A percentile compares a stretch with the other conserved stretches of the same genome.
Evolutionary conservation across 1,139 yeast genomes (phyloP).

Genomic region (Debaryomyces robertsiae): DNA sequence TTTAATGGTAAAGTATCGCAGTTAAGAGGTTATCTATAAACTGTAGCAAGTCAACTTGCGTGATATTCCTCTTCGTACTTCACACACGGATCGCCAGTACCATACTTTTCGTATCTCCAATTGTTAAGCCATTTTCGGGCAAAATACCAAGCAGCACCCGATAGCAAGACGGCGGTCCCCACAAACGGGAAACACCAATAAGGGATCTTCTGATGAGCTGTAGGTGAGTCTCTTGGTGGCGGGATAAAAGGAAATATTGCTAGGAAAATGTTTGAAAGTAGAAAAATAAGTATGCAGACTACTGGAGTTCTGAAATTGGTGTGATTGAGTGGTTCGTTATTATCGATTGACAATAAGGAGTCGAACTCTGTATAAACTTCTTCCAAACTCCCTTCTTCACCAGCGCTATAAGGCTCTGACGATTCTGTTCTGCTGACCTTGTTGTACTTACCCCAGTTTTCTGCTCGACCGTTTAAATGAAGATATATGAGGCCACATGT

Average conservation of each 20-base stretch:
- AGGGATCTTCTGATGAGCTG: constrained; percentile 37
- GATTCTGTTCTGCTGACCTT: constrained; percentile 10
- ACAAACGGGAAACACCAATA: constrained; percentile 61
- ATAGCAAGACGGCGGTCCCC: constrained; percentile 47
- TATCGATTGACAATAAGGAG: constrained; percentile 24
- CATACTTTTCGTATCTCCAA: constrained; percentile 13
- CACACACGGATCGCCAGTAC: constrained; percentile 12
- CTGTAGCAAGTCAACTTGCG: neutral
- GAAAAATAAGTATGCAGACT: constrained; percentile 38
- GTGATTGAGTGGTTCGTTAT: constrained; percentile 2
- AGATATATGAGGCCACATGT: constrained; percentile 46
- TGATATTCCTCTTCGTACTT: constrained; percentile 20
- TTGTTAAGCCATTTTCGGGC: constrained; percentile 15
- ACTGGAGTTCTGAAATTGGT: constrained; percentile 29
- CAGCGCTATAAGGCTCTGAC: constrained; percentile 1
- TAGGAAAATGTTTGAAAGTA: constrained; percentile 52
- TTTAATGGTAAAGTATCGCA: no score
- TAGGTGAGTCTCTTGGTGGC: constrained; percentile 40
- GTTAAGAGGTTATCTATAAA: neutral
- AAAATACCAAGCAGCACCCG: constrained; percentile 47
- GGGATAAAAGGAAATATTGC: constrained; percentile 61
- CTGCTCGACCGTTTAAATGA: constrained; percentile 30
- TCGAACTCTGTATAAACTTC: constrained; percentile 16
- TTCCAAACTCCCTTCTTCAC: constrained; percentile 14
- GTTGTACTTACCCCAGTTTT: constrained; percentile 36